Base-by-base conservation (phyloP, 2,329 filamentous ascomycete species). In the Colletotrichum navitas region DNA sequence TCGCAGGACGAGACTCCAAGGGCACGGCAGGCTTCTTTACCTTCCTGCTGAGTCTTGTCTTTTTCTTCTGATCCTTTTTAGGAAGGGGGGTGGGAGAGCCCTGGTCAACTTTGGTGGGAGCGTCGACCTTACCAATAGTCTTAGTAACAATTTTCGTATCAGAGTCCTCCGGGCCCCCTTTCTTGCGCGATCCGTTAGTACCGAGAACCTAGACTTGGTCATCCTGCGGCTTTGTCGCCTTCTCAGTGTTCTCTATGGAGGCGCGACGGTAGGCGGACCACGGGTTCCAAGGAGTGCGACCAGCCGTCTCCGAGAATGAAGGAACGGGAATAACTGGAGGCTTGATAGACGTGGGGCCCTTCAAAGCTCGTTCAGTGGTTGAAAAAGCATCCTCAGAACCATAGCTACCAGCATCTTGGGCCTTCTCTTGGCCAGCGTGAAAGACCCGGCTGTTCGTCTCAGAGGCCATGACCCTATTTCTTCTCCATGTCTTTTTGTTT, bases 61-160 rank as follows among this genome's bases (percentile, higher is more conserved):
- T 55, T 29, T 58, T 70, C 66, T 60, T 70, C 41, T 43, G 32
- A 11, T 72, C 60, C 49, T 59, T 68, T 29, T 60, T 69, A 14
- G 59, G 47, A 49, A 32, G 43, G 39, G 60, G 65, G 5, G 61
- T 58, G 8, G 70, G 60, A 14, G 49, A 61, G 14, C 52, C 61
- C 49, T 71, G 61, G 18, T 72, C 61, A 1, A 43, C 45, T 34
- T 72, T 45, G 26, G 56, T 36, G 12, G 66, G 60, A 16, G 61
- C 60, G 21, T 51, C 49, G 26, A 66, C 55, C 24, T 66, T 72
- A 21, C 67, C 70, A 39, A 58, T 71, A 11, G 55, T 58, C 56
- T 58, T 56, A 36, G 43, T 59, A 5, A 62, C 24, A 39, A 36
- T 45, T 26, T 59, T 68, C 21, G 52, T 34, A 39, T 45, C 54